A percentile compares a stretch with the other conserved stretches of the same genome.
Conservation (phyloP, 257 asterid species). For the Penstemon davidsonii region DNA sequence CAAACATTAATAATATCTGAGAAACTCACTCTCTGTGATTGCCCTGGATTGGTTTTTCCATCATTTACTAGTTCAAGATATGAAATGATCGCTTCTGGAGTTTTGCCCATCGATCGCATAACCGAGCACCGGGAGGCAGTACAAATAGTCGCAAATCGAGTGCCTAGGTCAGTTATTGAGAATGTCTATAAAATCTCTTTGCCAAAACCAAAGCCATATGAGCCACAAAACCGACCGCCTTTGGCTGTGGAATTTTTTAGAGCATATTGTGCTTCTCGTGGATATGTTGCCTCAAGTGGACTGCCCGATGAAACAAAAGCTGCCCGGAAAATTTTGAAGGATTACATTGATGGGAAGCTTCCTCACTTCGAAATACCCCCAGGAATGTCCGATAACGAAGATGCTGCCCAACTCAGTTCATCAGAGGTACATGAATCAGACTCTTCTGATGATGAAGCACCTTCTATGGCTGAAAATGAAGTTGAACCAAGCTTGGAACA, state of each 20-base stretch:
- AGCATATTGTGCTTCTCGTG: conserved; percentile 88
- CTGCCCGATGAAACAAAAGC: conserved; percentile 94
- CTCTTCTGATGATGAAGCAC: conserved; percentile 37
- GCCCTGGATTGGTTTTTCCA: conserved; percentile 97
- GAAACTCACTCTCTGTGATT: conserved; percentile 87
- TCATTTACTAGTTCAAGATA: conserved; percentile 96
- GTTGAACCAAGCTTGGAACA: conserved; percentile 45
- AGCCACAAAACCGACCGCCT: conserved; percentile 73
- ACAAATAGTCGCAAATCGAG: conserved; percentile 86
- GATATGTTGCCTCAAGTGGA: conserved; percentile 86
- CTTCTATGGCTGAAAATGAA: conserved; percentile 36
- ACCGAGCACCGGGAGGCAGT: conserved; percentile 88
- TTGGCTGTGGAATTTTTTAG: conserved; percentile 69
- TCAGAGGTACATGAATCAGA: conserved; percentile 43
- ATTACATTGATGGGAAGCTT: conserved; percentile 92
- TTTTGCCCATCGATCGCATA: conserved; percentile 85
- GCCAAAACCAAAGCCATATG: conserved; percentile 89
- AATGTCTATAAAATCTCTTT: conserved; percentile 65
- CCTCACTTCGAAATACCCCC: conserved; percentile 85
- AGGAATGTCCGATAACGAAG: conserved; percentile 40
- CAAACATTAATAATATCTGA: conserved; percentile 90
- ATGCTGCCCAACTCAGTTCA: conserved; percentile 25
- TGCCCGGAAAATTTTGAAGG: conserved; percentile 90
- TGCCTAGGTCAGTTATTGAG: conserved; percentile 69
- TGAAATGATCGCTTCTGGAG: conserved; percentile 98